These are phyloP conservation scores for Xerocomus amazonicus DNA, from an alignment of 1,284 basidiomycete species.

Conservation along the genomic window DNA sequence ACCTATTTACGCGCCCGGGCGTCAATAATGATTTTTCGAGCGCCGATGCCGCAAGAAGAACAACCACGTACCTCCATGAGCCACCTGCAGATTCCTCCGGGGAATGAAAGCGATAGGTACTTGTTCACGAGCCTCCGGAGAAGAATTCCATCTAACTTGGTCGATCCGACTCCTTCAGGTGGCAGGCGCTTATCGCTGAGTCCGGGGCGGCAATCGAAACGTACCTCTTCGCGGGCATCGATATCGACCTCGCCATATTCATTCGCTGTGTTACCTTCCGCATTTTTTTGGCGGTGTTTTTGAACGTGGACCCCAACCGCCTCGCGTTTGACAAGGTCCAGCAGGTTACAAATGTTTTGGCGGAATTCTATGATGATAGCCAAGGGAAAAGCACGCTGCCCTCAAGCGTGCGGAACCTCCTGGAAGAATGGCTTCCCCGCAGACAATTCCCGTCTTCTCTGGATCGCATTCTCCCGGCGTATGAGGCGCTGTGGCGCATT, in stretches of 20 bases:
- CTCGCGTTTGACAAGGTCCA: conserved; percentile 34
- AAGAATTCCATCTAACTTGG: conserved; percentile 4
- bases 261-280: conserved; percentile 44
- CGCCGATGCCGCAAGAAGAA: conserved; percentile 8
- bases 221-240: conserved; percentile 8
- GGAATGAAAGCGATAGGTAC: conserved; percentile 31
- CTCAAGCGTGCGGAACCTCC: conserved; percentile 30
- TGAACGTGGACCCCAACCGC: conserved; percentile 34
- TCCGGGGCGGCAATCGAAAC: conserved; percentile 29
- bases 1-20: conserved; percentile 7
- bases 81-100: conserved; percentile 39
- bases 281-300: conserved; percentile 39
- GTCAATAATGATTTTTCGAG: conserved; percentile 4
- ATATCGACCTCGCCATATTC: conserved; percentile 36
- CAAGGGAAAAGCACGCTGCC: conserved; percentile 8
- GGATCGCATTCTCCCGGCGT: conserved; percentile 52
- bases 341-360: conserved; percentile 36
- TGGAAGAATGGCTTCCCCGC: conserved; percentile 36
- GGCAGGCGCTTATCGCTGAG: conserved; percentile 25
- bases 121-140: not conserved
- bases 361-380: conserved; percentile 38
- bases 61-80: conserved; percentile 27
- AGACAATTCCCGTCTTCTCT: conserved; percentile 38
- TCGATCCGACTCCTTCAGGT: conserved; percentile 28
- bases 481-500: conserved; percentile 62